A percentile compares a stretch with the other conserved stretches of the same genome.
These are phyloP conservation scores for Mortierella sp. DNA, from an alignment of 371 early-diverging fungal genomes.

Conservation along the genomic window DNA sequence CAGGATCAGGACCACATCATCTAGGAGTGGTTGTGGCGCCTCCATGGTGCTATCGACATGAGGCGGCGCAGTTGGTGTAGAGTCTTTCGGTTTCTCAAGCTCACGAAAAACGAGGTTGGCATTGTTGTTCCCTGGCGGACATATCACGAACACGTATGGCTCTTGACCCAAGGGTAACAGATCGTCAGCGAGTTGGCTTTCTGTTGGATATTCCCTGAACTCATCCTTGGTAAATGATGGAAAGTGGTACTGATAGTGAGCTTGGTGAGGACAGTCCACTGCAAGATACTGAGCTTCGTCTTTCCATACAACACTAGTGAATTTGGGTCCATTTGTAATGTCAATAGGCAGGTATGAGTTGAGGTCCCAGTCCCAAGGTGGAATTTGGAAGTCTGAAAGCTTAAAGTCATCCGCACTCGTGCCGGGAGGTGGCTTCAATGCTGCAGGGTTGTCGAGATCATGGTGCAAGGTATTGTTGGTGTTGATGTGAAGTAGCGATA, in stretches of 20 bases:
- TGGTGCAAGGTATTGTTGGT: slow-evolving; percentile 7
- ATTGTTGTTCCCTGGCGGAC: slow-evolving; percentile 41
- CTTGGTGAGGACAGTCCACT: slow-evolving; percentile 27
- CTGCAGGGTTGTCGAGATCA: slow-evolving; percentile 3
- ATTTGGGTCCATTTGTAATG: slow-evolving; percentile 37
- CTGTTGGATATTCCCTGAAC: slow-evolving; percentile 22
- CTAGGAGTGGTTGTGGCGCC: slow-evolving; percentile 39
- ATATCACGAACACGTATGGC: slow-evolving; percentile 45
- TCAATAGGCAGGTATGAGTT: slow-evolving; percentile 33
- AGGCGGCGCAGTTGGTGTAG: slow-evolving; percentile 4
- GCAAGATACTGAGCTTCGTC: slow-evolving; percentile 29
- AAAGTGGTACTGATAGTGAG: slow-evolving; percentile 29
- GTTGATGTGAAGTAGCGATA: slow-evolving; percentile 34
- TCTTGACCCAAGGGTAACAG: slow-evolving; percentile 32
- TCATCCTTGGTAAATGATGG: slow-evolving; percentile 33
- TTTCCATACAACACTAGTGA: slow-evolving; percentile 30
- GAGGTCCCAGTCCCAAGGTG: slow-evolving; percentile 50
- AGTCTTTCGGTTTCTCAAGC: slow-evolving; percentile 19
- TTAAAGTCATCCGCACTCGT: slow-evolving; percentile 36
- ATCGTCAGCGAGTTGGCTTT: slow-evolving; percentile 12
- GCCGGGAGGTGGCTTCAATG: slow-evolving; percentile 31
- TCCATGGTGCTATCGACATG: slow-evolving; percentile 23
- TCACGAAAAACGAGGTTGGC: slow-evolving; percentile 47
- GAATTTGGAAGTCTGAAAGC: slow-evolving; percentile 25
- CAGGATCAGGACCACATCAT: slow-evolving; percentile 52